These are phyloP conservation scores for Nidula niveotomentosa DNA, from an alignment of 1,284 basidiomycete genomes.

Conservation along the genomic window DNA sequence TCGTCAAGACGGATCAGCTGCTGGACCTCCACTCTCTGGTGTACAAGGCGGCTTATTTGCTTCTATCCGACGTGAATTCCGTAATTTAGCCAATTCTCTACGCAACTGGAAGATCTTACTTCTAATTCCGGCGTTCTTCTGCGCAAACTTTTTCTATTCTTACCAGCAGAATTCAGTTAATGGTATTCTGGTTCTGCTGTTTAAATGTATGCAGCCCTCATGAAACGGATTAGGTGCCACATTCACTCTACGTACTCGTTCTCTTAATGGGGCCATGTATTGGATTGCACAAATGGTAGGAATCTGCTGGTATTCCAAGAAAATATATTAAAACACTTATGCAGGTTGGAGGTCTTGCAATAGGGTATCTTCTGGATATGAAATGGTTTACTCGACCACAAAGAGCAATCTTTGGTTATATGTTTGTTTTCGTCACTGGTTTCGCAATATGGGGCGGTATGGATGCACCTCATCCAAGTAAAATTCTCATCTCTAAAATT, in stretches of 20 bases:
- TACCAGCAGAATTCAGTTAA: slow-evolving; percentile 25
- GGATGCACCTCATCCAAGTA: not conserved
- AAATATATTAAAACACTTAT: not conserved
- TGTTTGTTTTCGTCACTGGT: slow-evolving; percentile 19
- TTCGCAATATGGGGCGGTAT: slow-evolving; percentile 23
- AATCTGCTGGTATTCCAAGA: not conserved
- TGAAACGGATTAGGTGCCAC: slow-evolving; percentile 13
- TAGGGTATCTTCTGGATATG: slow-evolving; percentile 22
- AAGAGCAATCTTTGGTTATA: slow-evolving; percentile 19
- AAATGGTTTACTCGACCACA: slow-evolving; percentile 21
- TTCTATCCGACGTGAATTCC: slow-evolving; percentile 15
- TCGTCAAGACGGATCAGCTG: slow-evolving; percentile 19
- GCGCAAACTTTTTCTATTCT: slow-evolving; percentile 26
- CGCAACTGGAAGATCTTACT: slow-evolving; percentile 23
- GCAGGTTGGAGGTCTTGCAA: slow-evolving; percentile 20
- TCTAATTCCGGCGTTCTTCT: slow-evolving; percentile 25
- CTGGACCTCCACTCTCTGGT: slow-evolving; percentile 14
- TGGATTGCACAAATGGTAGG: slow-evolving; percentile 26
- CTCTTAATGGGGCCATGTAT: slow-evolving; percentile 25
- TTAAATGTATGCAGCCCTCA: not conserved
- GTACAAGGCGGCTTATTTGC: slow-evolving; percentile 5
- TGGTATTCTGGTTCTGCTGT: slow-evolving; percentile 8
- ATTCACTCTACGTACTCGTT: slow-evolving; percentile 23
- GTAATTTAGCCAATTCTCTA: slow-evolving; percentile 15
- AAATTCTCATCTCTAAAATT: not conserved